phyloP scores from a whole-genome alignment of 176 grass and related monocot species.

The Oryza brachyantha region DNA sequence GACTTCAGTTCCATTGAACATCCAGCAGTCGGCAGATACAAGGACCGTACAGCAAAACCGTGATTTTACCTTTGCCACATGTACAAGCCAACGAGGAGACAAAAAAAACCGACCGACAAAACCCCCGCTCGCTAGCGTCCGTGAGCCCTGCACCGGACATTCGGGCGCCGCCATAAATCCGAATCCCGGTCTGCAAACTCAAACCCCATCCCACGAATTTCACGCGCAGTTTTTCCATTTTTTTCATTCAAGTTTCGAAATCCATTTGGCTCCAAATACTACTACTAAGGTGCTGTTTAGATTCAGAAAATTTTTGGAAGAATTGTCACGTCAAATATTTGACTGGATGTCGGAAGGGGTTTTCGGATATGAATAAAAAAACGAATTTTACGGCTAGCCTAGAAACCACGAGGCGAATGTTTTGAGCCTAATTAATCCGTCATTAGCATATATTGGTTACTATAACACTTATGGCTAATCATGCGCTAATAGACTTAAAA shows the following conservation, averaged over 20 bases:
- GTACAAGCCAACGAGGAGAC: not conserved
- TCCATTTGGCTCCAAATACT: not conserved
- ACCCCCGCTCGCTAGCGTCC: not conserved
- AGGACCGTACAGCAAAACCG: not conserved
- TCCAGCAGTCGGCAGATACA: not conserved
- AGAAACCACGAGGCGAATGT: no score
- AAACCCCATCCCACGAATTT: not conserved
- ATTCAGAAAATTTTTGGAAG: no score
- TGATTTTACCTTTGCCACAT: not conserved
- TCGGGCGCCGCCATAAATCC: not conserved
- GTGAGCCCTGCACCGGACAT: not conserved
- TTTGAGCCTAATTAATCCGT: no score
- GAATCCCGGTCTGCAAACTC: not conserved
- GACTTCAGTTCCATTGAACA: not conserved
- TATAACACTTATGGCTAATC: no score
- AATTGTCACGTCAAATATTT: no score
- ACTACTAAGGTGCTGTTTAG: no score
- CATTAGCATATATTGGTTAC: no score
- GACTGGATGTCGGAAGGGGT: no score
- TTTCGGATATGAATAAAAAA: no score
- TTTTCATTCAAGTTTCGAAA: not conserved
- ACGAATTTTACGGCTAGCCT: no score
- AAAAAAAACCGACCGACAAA: not conserved
- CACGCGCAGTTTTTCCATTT: not conserved
- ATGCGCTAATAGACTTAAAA: no score